Base-by-base conservation (phyloP, 176 grass and related monocot species). In the Panicum miliaceum region DNA sequence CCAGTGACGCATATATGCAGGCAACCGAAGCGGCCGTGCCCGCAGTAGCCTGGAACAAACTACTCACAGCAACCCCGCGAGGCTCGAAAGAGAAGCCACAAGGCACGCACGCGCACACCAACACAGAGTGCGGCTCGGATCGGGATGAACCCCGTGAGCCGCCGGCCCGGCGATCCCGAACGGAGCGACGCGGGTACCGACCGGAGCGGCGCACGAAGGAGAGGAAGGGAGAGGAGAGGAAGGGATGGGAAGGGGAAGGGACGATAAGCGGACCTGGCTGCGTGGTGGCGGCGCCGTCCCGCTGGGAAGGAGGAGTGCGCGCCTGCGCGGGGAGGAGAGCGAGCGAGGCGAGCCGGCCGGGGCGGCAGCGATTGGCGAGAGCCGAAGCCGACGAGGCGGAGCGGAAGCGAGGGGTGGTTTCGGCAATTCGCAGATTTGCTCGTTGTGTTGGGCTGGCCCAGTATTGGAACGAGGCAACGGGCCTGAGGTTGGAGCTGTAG, bases 321-420 rank as follows among this genome's bases (percentile, higher is more conserved):
- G n/a, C n/a, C n/a, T n/a, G n/a, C n/a, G 20, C 20, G 18, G 71
- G 27, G 72, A 40, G 36, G 12, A 40, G 51, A 40, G 52, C 52
- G 51, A 40, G 52, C 52, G 20, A 75, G 26, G 34, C 51, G 73
- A 41, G 56, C 54, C 12, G 75, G 56, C n/a, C 22, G 56, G 38
- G 14, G n/a, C 56, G 74, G 22, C 54, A 58, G 75, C 74, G 74
- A 60, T 77, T 43, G 75, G 36, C 42, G 74, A 60, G 35, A 43
- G 74, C 36, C 56, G 71, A 61, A 43, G 74, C 36, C 56, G 71
- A 61, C 75, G 7, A 77, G 36, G 52, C 8, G 15, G 71, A 53
- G 71, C 12, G 11, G 45, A 73, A 27, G 3, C 19, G 36, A 23
- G 34, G 52, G 34, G 52, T 58, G 52, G 20, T 12, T 75, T 35